Percentiles rank a stretch among this genome's conserved stretches.
These are phyloP conservation scores for Solanum boliviense DNA, from an alignment of 257 asterid genomes.

Conservation along the genomic window DNA sequence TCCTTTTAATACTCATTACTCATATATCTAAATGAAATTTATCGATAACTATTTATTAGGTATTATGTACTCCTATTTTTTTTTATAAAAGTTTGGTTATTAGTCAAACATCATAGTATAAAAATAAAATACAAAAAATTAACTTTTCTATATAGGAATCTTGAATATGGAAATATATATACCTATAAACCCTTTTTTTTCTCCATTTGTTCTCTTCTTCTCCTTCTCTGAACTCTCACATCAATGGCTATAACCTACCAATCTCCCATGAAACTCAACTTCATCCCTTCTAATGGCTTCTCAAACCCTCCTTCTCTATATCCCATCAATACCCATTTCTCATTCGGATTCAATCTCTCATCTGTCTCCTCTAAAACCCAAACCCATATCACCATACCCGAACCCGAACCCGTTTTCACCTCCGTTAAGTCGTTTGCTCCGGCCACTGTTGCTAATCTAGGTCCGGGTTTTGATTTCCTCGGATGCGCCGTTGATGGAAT, in stretches of 20 bases:
- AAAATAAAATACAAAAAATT: too few species aligned
- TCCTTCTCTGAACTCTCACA: background rate
- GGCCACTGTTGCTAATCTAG: slow-evolving; percentile 74
- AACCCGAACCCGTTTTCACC: slow-evolving; percentile 57
- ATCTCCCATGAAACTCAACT: background rate
- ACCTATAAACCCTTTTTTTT: background rate
- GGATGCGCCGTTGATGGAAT: slow-evolving; percentile 86
- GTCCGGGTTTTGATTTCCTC: slow-evolving; percentile 77
- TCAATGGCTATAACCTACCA: background rate
- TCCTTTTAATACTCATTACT: too few species aligned
- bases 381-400: slow-evolving; percentile 28
- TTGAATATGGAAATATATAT: background rate
- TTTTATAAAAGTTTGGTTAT: too few species aligned
- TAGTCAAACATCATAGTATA: too few species aligned
- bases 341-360: background rate
- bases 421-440: slow-evolving; percentile 72
- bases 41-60: too few species aligned
- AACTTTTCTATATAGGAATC: too few species aligned
- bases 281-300: background rate
- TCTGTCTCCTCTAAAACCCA: slow-evolving; percentile 13
- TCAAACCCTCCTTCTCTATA: background rate
- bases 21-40: too few species aligned
- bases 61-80: too few species aligned
- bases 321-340: background rate
- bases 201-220: background rate